These are phyloP conservation scores for Aspergillus sp. DNA, from an alignment of 2,329 filamentous ascomycete genomes.

Conservation along the genomic window DNA sequence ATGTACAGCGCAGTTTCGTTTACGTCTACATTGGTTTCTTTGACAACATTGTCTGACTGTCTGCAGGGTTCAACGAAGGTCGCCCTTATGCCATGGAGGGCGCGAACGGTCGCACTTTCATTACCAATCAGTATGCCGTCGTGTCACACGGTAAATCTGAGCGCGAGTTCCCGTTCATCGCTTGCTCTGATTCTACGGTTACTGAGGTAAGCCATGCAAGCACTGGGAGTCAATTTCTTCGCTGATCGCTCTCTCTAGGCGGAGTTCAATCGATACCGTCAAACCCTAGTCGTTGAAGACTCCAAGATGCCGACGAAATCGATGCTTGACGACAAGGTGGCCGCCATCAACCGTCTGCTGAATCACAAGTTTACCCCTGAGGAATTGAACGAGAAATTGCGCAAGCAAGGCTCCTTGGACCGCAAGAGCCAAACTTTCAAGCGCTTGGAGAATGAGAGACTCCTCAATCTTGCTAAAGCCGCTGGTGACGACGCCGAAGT, in stretches of 20 bases:
- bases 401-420: constrained; percentile 67
- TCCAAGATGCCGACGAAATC: constrained; percentile 72
- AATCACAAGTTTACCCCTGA: constrained; percentile 78
- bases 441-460: constrained; percentile 64
- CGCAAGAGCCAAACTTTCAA: constrained; percentile 66
- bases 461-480: constrained; percentile 65
- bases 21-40: too few species aligned
- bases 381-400: constrained; percentile 77
- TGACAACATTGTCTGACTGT: background rate
- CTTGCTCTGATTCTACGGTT: constrained; percentile 80
- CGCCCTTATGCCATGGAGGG: constrained; percentile 80
- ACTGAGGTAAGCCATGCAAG: constrained; percentile 63
- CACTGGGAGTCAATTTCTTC: background rate
- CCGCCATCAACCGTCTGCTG: constrained; percentile 76
- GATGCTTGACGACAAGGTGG: constrained; percentile 68
- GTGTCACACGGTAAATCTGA: constrained; percentile 80
- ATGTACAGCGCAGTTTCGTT: constrained; percentile 21
- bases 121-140: constrained; percentile 81
- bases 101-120: constrained; percentile 70
- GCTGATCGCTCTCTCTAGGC: constrained; percentile 44
- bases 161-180: constrained; percentile 85
- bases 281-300: constrained; percentile 69
- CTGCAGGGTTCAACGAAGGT: constrained; percentile 70
- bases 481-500: constrained; percentile 62
- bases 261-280: constrained; percentile 80